Percentiles rank a stretch among this genome's conserved stretches.
Evolutionary conservation across 2,329 filamentous ascomycete genomes (phyloP).

Genomic region (Teratosphaeria nubilosa): DNA sequence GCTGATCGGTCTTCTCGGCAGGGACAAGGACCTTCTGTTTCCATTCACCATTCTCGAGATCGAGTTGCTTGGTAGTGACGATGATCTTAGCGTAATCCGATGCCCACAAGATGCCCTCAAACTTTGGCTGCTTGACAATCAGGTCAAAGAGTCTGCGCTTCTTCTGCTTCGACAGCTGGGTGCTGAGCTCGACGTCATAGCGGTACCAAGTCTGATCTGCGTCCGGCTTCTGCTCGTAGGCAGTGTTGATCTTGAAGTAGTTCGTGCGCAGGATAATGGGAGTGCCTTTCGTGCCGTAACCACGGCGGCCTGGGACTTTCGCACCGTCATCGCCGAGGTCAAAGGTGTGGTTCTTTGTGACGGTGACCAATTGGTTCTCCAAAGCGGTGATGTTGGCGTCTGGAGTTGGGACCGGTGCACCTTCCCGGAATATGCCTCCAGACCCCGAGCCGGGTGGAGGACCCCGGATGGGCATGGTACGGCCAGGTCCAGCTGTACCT

Average conservation of each 20-base stretch:
- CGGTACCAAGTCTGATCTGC: slow-evolving; percentile 26
- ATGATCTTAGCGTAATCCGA: slow-evolving; percentile 32
- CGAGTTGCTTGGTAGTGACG: slow-evolving; percentile 21
- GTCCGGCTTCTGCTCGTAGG: slow-evolving; percentile 19
- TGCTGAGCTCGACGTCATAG: slow-evolving; percentile 30
- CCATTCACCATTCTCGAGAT: slow-evolving; percentile 9
- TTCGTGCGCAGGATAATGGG: slow-evolving; percentile 34
- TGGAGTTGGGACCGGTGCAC: slow-evolving; percentile 10
- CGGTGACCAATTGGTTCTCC: slow-evolving; percentile 6
- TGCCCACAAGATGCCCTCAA: slow-evolving; percentile 23
- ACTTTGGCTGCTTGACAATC: slow-evolving; percentile 27
- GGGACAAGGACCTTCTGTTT: slow-evolving; percentile 24
- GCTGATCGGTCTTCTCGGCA: slow-evolving; percentile 1
- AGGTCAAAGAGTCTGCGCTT: slow-evolving; percentile 39
- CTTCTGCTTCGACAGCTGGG: slow-evolving; percentile 30
- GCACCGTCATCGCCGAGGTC: slow-evolving; percentile 5
- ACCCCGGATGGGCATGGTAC: slow-evolving; percentile 10
- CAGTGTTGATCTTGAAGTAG: slow-evolving; percentile 30
- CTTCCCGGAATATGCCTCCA: slow-evolving; percentile 12
- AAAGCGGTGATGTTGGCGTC: slow-evolving; percentile 13
- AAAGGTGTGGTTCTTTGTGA: slow-evolving; percentile 4
- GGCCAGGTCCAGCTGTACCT: slow-evolving; percentile 11
- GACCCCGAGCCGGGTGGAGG: slow-evolving; percentile 12
- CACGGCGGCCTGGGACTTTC: slow-evolving; percentile 24
- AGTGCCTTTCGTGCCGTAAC: slow-evolving; percentile 30